Base-by-base conservation (phyloP, 139 green algal species). In the Protoeuglena noctilucae region DNA sequence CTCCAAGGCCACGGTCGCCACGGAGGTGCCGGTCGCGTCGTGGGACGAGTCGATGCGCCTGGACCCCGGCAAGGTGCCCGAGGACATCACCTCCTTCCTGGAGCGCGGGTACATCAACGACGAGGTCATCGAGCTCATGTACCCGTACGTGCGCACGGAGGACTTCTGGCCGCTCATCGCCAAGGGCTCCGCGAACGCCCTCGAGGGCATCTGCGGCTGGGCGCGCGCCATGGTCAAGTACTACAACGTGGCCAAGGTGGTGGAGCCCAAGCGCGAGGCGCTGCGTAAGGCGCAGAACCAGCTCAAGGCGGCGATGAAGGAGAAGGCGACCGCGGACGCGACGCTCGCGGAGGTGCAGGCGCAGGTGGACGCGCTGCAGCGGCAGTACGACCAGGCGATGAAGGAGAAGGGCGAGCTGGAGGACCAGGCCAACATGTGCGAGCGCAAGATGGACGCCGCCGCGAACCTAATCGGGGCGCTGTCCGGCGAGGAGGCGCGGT, bases 201-300 rank as follows among this genome's bases (percentile, higher is more conserved):
- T 93, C 47, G 84, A 81, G 25, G 88, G 88, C 2, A 74, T 96
- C 23, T 95, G 85, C 63, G 93, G 90, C 69, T 96, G 88, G 88
- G 75, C 83, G 6, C 69, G 78, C 25, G 73, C 83, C 40, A 96
- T 96, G 88, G 87, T 75, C 73, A 93, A 79, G 41, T 96, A 95
- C 70, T 87, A 96, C 64, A 60, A 80, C 31, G 84, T 96, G 17
- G 70, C 77, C 29, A 83, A 80, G 66, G 73, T 87, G 14, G 88
- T 96, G 40, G 87, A 94, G 74, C 88, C 88, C 52, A 96, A 96
- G 73, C 95, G 94, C 62, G 69, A 64, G 21, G 71, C 74, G 31
- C 72, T 96, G 64, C 69, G 78, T 18, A 76, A 77, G 47, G 68
- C 79, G 17, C 85, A 96, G 67, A 66, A 69, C 1, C 79, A 94